Conservation (phyloP, 2,329 filamentous ascomycete species). For the Nigrospora sphaerica region DNA sequence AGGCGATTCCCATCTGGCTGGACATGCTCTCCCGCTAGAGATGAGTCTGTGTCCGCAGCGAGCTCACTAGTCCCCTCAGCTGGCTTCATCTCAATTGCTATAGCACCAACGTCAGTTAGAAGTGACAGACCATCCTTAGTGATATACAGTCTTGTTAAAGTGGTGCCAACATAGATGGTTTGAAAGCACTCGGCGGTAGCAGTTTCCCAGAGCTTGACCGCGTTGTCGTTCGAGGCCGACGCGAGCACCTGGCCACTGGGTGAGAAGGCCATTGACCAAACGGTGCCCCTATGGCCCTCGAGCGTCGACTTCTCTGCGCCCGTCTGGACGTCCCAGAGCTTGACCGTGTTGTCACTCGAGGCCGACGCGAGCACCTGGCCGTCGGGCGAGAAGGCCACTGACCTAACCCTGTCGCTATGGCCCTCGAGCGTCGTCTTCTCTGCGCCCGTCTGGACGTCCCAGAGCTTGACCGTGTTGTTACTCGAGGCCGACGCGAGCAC, state of each 20-base stretch:
- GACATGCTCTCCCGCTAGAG: neutral
- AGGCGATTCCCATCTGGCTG: neutral
- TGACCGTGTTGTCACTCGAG: constrained; percentile 3
- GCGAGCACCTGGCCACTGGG: neutral
- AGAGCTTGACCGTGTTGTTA: constrained; percentile 1
- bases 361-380: constrained; percentile 3
- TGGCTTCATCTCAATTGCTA: neutral
- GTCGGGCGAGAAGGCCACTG: constrained; percentile 6
- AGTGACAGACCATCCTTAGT: neutral
- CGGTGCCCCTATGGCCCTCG: neutral
- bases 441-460: neutral
- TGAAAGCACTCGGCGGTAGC: neutral
- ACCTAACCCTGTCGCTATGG: neutral
- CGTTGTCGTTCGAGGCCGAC: neutral
- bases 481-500: constrained; percentile 4
- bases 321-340: constrained; percentile 4
- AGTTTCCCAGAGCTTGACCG: neutral
- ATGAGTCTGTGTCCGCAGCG: neutral
- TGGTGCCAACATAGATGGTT: neutral
- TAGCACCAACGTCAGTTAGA: neutral
- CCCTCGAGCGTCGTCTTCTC: neutral
- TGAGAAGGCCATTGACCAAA: neutral
- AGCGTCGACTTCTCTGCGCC: neutral
- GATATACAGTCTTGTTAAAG: neutral
- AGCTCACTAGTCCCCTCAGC: neutral